Evolutionary conservation across 345 rosid species (phyloP).

Genomic region (Lepidium aucheri): DNA sequence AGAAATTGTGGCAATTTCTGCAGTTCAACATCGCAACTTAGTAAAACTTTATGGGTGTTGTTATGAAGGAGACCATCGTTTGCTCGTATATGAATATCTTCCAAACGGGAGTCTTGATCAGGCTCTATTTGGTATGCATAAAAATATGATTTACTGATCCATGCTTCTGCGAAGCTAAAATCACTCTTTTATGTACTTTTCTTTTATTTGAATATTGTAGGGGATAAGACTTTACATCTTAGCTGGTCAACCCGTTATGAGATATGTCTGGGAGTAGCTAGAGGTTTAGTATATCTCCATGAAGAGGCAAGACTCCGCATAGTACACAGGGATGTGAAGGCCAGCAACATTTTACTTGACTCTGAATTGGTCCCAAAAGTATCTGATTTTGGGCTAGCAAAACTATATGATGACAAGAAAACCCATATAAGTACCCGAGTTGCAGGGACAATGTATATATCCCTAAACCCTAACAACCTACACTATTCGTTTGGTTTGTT

Average conservation of each 20-base stretch:
- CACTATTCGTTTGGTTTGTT: no score
- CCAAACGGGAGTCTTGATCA: slow-evolving; percentile 21
- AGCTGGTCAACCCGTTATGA: slow-evolving; percentile 46
- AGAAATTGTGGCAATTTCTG: slow-evolving; percentile 43
- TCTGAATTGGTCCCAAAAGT: slow-evolving; percentile 35
- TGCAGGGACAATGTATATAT: slow-evolving; percentile 34
- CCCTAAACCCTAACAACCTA: background rate
- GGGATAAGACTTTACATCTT: slow-evolving; percentile 30
- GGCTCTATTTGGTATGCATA: slow-evolving; percentile 12
- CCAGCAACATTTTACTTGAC: slow-evolving; percentile 51
- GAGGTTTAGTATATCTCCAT: slow-evolving; percentile 49
- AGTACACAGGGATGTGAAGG: slow-evolving; percentile 58
- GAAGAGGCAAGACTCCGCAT: slow-evolving; percentile 51
- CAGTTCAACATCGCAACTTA: slow-evolving; percentile 24
- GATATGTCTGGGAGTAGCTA: slow-evolving; percentile 43
- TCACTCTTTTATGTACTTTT: background rate
- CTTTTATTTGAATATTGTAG: slow-evolving; percentile 19
- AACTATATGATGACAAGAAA: slow-evolving; percentile 32
- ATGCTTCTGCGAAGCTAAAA: background rate
- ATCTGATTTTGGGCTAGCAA: slow-evolving; percentile 39
- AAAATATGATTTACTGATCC: background rate
- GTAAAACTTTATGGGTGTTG: slow-evolving; percentile 27
- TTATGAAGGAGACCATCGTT: slow-evolving; percentile 24
- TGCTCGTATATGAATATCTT: slow-evolving; percentile 33
- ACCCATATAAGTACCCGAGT: slow-evolving; percentile 38